Conservation (phyloP, 208 protist genomes). For the Lotmaria passim region DNA sequence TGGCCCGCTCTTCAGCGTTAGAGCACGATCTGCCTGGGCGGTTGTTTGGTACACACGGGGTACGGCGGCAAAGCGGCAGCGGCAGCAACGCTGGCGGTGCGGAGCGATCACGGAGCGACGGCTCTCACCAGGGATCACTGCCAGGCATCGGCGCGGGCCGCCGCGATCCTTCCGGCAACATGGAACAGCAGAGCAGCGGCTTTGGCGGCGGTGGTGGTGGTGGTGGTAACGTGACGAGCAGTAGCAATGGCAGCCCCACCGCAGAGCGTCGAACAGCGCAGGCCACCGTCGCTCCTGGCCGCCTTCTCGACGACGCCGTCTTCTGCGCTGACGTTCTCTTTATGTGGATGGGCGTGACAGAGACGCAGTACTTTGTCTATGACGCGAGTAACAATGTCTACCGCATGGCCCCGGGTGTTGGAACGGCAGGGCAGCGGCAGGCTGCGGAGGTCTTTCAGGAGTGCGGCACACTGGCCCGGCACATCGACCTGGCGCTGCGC, state of each 20-base stretch:
- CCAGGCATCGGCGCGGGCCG: slow-evolving; percentile 4
- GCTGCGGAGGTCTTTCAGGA: slow-evolving; percentile 42
- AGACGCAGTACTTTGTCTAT: slow-evolving; percentile 50
- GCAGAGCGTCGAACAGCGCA: not conserved
- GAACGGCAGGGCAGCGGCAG: slow-evolving; percentile 41
- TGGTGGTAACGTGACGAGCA: too few relatives aligned
- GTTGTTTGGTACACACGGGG: slow-evolving; percentile 19
- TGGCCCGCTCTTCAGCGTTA: not conserved
- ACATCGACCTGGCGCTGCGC: slow-evolving; percentile 47
- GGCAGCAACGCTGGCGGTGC: not conserved
- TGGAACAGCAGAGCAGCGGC: not conserved
- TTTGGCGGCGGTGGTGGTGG: not conserved
- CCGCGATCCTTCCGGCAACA: not conserved
- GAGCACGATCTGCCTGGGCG: slow-evolving; percentile 28
- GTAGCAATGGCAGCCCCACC: not conserved
- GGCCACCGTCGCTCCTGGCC: not conserved
- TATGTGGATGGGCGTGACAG: slow-evolving; percentile 66
- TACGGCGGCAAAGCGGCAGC: slow-evolving; percentile 4
- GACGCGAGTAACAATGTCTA: slow-evolving; percentile 34
- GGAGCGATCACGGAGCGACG: not conserved
- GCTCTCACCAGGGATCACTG: slow-evolving; percentile 10
- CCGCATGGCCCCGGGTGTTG: slow-evolving; percentile 25
- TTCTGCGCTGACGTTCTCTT: slow-evolving; percentile 69
- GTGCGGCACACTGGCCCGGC: slow-evolving; percentile 46
- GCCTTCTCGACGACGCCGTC: slow-evolving; percentile 35